Conservation (phyloP, 2,329 filamentous ascomycete genomes). For the Pseudocercospora cruenta region DNA sequence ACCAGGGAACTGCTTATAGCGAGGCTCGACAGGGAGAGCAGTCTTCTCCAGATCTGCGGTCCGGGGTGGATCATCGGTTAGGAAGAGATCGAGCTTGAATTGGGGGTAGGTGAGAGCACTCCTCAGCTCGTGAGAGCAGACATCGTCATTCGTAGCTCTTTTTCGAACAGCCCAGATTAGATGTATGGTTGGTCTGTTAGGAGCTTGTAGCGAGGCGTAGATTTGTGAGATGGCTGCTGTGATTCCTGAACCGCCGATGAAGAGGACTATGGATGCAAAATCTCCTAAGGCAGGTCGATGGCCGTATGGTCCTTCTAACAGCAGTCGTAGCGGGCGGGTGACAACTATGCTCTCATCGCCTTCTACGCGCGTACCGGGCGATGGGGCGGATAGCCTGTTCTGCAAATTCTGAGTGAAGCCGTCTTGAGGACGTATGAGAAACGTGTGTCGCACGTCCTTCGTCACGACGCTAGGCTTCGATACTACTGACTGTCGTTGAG, state of each 20-base stretch:
- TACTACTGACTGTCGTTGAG: neutral
- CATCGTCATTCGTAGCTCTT: constrained; percentile 19
- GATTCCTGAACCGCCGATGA: constrained; percentile 55
- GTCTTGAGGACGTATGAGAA: constrained; percentile 56
- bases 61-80: neutral
- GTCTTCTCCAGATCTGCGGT: neutral
- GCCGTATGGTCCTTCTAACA: constrained; percentile 58
- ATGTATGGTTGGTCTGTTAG: constrained; percentile 6
- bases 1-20: constrained; percentile 17
- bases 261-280: constrained; percentile 46
- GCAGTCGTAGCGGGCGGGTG: constrained; percentile 39
- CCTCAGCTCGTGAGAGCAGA: constrained; percentile 22
- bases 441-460: constrained; percentile 39
- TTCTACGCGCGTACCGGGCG: constrained; percentile 20
- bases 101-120: constrained; percentile 1
- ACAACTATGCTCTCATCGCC: constrained; percentile 13
- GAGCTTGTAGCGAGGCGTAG: constrained; percentile 6
- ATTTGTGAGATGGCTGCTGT: constrained; percentile 43
- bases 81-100: constrained; percentile 3
- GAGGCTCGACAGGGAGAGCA: neutral
- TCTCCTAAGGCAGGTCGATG: constrained; percentile 38
- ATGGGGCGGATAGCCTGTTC: constrained; percentile 21
- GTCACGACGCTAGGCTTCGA: neutral
- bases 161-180: constrained; percentile 25
- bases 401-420: constrained; percentile 55